These are phyloP conservation scores for Cutaneotrichosporon sp. DNA, from an alignment of 1,284 basidiomycete genomes.

Conservation along the genomic window DNA sequence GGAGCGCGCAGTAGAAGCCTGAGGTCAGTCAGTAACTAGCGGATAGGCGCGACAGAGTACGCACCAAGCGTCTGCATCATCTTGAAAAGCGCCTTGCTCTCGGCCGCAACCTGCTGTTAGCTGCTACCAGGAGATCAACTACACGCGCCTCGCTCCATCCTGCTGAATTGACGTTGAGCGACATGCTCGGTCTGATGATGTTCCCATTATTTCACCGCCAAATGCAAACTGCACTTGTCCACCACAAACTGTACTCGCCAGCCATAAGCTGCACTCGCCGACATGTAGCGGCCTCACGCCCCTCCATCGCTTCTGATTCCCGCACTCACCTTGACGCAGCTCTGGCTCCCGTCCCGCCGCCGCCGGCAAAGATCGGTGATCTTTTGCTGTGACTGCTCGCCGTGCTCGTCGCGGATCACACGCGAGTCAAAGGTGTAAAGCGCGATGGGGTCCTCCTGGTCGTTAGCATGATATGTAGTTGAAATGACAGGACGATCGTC, in stretches of 20 bases:
- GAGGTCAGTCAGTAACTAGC: slow-evolving; percentile 27
- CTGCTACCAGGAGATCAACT: neutral
- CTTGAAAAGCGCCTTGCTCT: slow-evolving; percentile 66
- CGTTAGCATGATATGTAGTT: neutral
- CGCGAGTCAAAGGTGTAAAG: slow-evolving; percentile 45
- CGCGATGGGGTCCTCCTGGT: slow-evolving; percentile 14
- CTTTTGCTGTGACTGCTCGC: slow-evolving; percentile 20
- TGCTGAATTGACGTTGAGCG: neutral
- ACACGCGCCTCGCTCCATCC: neutral
- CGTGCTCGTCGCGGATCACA: slow-evolving; percentile 54
- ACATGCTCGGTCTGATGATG: no score
- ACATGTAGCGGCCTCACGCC: neutral
- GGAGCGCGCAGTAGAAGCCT: slow-evolving; percentile 72
- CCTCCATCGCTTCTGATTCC: neutral
- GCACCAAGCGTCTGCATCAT: slow-evolving; percentile 62
- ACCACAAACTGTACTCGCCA: no score
- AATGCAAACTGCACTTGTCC: no score
- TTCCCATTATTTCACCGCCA: no score
- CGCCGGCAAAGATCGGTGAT: slow-evolving; percentile 66
- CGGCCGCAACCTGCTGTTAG: slow-evolving; percentile 62
- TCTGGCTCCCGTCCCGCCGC: slow-evolving; percentile 53
- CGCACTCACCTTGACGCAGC: slow-evolving; percentile 64
- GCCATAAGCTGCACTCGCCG: neutral
- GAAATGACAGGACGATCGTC: neutral
- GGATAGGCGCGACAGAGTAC: slow-evolving; percentile 1